Percentiles rank a stretch among this genome's conserved stretches.
These are phyloP conservation scores for Paxillus ammoniavirescens DNA, from an alignment of 768 basidiomycete genomes.

Conservation along the genomic window DNA sequence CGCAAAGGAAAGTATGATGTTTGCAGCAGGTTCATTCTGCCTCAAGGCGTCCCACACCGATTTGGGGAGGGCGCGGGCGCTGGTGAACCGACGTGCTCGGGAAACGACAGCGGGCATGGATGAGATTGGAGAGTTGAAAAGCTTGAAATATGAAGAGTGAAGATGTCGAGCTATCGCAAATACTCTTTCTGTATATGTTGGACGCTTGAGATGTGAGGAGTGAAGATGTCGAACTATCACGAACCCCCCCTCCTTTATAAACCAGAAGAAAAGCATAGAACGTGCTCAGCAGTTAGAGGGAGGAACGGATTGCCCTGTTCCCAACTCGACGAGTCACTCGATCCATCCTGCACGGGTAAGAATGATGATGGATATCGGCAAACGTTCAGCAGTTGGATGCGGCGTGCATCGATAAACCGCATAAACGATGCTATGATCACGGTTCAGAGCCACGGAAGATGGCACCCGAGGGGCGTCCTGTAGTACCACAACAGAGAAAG, in stretches of 20 bases:
- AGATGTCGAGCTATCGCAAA: too few relatives aligned
- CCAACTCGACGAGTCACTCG: background rate
- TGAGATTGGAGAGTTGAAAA: constrained; percentile 15
- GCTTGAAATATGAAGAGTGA: constrained; percentile 11
- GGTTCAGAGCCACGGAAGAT: constrained; percentile 13
- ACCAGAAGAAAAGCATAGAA: background rate
- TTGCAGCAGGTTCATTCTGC: constrained; percentile 33
- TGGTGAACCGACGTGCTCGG: constrained; percentile 2
- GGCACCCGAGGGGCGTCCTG: background rate
- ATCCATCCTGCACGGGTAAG: constrained; percentile 18
- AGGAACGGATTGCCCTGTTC: background rate
- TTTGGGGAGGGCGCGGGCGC: constrained; percentile 15
- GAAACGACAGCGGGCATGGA: constrained; percentile 16
- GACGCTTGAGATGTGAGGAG: constrained; percentile 10
- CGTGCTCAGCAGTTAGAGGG: background rate
- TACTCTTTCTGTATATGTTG: too few relatives aligned
- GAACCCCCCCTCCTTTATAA: constrained; percentile 7
- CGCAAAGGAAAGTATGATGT: constrained; percentile 43
- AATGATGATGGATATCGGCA: constrained; percentile 5
- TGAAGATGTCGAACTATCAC: background rate
- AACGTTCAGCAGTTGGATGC: background rate
- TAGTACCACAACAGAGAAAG: background rate
- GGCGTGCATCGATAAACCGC: background rate
- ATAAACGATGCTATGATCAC: background rate
- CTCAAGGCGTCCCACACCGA: constrained; percentile 31